Percentiles rank a stretch among this genome's conserved stretches.
These are phyloP conservation scores for Dillenia turbinata DNA, from an alignment of 164 flowering plant genomes.

Conservation along the genomic window DNA sequence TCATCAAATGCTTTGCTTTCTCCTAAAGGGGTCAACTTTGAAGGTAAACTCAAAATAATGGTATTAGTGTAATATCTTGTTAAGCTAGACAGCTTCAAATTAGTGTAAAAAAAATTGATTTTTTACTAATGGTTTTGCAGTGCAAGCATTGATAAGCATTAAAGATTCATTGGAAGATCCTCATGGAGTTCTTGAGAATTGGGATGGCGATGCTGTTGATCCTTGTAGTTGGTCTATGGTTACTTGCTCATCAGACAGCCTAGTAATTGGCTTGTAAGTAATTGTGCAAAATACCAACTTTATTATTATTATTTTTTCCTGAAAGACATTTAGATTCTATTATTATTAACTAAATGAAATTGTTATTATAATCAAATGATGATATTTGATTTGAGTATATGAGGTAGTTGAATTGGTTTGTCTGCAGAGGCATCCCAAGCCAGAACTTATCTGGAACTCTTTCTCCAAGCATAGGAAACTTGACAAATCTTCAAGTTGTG, in stretches of 20 bases:
- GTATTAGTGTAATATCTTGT: too few relatives aligned
- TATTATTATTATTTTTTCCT: too few relatives aligned
- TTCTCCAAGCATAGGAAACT: slow-evolving; percentile 41
- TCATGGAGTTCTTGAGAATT: slow-evolving; percentile 22
- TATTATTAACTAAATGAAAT: too few relatives aligned
- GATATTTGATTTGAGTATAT: too few relatives aligned
- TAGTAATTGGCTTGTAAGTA: slow-evolving; percentile 29
- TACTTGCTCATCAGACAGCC: slow-evolving; percentile 28
- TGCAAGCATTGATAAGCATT: slow-evolving; percentile 32
- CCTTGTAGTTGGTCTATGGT: slow-evolving; percentile 42
- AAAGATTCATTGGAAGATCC: slow-evolving; percentile 25
- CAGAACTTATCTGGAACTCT: slow-evolving; percentile 46
- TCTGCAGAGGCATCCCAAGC: slow-evolving; percentile 42
- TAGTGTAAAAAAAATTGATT: too few relatives aligned
- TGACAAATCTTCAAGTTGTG: slow-evolving; percentile 43
- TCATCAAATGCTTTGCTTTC: slow-evolving; percentile 39
- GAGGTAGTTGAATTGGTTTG: too few relatives aligned
- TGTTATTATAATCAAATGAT: too few relatives aligned
- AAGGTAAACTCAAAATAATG: slow-evolving; percentile 29
- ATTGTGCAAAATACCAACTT: neutral
- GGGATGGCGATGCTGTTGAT: slow-evolving; percentile 35
- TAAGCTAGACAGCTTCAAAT: too few relatives aligned
- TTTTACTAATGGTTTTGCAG: slow-evolving; percentile 10
- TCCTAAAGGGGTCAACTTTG: slow-evolving; percentile 55
- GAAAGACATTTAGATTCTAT: too few relatives aligned